Conservation (phyloP, 1,284 basidiomycete species). For the Rhodotorula sp. region DNA sequence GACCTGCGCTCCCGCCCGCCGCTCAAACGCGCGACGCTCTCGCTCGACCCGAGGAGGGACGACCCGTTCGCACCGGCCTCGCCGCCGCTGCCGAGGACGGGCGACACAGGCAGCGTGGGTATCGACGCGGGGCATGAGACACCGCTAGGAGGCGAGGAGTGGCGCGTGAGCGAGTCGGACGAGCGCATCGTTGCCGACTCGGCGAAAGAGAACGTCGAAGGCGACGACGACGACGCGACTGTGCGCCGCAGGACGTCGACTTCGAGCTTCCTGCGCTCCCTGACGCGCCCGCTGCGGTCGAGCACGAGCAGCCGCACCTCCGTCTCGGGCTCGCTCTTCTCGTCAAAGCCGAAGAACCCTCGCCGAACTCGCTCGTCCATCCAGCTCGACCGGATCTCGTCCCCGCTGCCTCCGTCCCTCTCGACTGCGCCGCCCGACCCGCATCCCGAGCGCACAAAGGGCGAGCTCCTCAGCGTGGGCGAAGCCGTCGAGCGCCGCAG, state of each 20-base stretch:
- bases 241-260: not conserved
- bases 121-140: not conserved
- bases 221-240: not conserved
- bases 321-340: not conserved
- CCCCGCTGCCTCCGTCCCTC: conserved; percentile 8
- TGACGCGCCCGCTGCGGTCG: not conserved
- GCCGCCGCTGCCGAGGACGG: too few relatives aligned
- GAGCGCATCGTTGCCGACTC: not conserved
- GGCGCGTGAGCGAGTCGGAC: not conserved
- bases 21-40: not conserved
- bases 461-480: conserved; percentile 13
- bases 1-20: not conserved
- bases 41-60: conserved; percentile 13
- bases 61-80: conserved; percentile 23
- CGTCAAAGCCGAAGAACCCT: not conserved
- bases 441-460: not conserved
- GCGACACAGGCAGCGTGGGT: not conserved
- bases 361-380: conserved; percentile 5
- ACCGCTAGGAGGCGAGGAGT: not conserved
- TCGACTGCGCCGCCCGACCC: not conserved
- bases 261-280: conserved; percentile 10
- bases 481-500: not conserved
- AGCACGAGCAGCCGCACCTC: not conserved
- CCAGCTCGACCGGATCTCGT: conserved; percentile 18
- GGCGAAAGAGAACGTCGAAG: not conserved